Evolutionary conservation across 2,329 filamentous ascomycete species (phyloP).

Genomic region (Fusarium sp.): DNA sequence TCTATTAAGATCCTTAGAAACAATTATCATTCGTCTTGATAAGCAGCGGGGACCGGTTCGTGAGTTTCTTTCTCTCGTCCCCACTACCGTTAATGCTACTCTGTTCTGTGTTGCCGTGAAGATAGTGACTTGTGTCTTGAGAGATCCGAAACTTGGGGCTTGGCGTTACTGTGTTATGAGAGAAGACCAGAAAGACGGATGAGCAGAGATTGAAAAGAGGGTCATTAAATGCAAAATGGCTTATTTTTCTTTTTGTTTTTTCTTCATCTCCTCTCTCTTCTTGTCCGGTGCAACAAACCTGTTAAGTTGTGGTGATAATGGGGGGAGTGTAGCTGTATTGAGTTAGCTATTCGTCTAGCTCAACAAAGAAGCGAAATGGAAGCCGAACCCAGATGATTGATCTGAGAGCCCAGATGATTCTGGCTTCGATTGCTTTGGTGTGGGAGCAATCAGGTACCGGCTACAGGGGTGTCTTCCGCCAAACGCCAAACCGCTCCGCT

Average conservation of each 20-base stretch:
- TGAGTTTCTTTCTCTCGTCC: background rate
- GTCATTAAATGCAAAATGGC: background rate
- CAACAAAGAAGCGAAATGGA: slow-evolving; percentile 44
- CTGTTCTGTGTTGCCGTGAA: slow-evolving; percentile 13
- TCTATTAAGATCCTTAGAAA: background rate
- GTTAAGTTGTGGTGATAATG: slow-evolving; percentile 10
- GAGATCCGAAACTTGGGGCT: slow-evolving; percentile 29
- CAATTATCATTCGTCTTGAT: slow-evolving; percentile 20
- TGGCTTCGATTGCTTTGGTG: slow-evolving; percentile 25
- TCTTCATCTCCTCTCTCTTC: background rate
- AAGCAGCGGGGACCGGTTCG: slow-evolving; percentile 28
- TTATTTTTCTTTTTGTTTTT: background rate
- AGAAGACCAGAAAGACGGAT: slow-evolving; percentile 17
- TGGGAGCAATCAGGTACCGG: slow-evolving; percentile 47
- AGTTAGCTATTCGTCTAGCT: slow-evolving; percentile 24
- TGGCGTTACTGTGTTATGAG: slow-evolving; percentile 19
- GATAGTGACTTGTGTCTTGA: slow-evolving; percentile 21
- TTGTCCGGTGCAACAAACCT: background rate
- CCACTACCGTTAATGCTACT: background rate
- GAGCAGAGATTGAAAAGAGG: slow-evolving; percentile 22
- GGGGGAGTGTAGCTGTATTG: slow-evolving; percentile 16
- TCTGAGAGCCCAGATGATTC: slow-evolving; percentile 16
- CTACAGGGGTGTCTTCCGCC: slow-evolving; percentile 42
- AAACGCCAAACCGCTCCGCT: slow-evolving; percentile 43
- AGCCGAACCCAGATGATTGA: slow-evolving; percentile 29